Base-by-base conservation (phyloP, 805 yeast species). In the Saccharomycopsis selenospora region DNA sequence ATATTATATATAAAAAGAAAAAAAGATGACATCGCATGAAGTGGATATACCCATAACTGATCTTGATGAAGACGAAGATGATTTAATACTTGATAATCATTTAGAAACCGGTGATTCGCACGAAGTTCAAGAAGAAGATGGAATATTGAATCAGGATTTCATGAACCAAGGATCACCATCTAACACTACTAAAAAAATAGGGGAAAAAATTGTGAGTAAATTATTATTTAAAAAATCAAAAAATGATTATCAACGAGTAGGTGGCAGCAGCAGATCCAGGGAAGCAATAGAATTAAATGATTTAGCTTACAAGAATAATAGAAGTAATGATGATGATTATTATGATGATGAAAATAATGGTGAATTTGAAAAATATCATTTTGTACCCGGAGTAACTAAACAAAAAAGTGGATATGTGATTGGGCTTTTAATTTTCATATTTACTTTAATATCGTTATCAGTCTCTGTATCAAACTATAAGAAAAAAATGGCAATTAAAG, bases 41-140 rank as follows among this genome's bases (percentile, higher is more conserved):
- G 74, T 70, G 4, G 85, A 79, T 52, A 59, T 75, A 2, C 85
- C 84, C 0, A 67, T 79, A 3, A 74, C 80, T 0, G 71, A 79
- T 56, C 61, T 79, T 7, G 55, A 52, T 47, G 83, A 79, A 55
- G 65, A 55, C 1, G 61, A 53, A 3, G 71, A 70, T 2, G 67
- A 68, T 18, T 68, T 66, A 24, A 48, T 62, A 7, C 52, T 60
- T 36, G 29, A 46, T 17, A 36, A 47, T 29, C 28, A 27, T 2
- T 48, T 48, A 6, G 60, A 63, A 11, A 59, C 55, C 8, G 57
- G 56, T 13, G 59, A 59, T 28, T 61, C 53, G 2, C 46, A 36
- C 18, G 46, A 6, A 30, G n/a, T n/a, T n/a, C n/a, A n/a, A n/a
- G n/a, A n/a, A n/a, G n/a, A n/a, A n/a, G n/a, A n/a, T n/a, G 51